phyloP scores from a whole-genome alignment of 805 yeast species.

The Candida berthetii region DNA sequence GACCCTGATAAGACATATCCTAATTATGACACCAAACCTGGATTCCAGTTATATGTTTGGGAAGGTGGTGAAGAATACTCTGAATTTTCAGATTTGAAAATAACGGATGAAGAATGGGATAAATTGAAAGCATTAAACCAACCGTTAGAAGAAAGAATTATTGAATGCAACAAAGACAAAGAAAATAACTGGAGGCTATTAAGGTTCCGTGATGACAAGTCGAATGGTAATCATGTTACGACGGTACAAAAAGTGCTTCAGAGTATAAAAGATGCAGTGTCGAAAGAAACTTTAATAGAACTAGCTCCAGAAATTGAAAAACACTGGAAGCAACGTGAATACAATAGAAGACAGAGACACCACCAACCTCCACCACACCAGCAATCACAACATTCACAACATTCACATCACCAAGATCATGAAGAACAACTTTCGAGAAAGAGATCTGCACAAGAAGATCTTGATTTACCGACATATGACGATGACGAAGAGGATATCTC shows the following conservation, averaged over 20 bases:
- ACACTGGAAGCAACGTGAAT: slow-evolving; percentile 57
- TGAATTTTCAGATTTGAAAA: slow-evolving; percentile 56
- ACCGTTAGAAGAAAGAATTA: slow-evolving; percentile 85
- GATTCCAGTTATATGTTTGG: slow-evolving; percentile 68
- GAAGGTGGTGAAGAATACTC: slow-evolving; percentile 60
- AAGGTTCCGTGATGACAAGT: slow-evolving; percentile 90
- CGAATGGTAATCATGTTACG: slow-evolving; percentile 76
- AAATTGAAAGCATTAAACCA: slow-evolving; percentile 60
- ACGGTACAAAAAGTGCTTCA: slow-evolving; percentile 79
- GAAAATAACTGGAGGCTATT: slow-evolving; percentile 70
- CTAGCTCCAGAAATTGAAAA: slow-evolving; percentile 50
- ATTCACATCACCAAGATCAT: not conserved
- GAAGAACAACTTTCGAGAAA: slow-evolving; percentile 4
- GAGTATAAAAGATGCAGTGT: slow-evolving; percentile 83
- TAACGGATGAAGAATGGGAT: slow-evolving; percentile 77
- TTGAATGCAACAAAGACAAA: slow-evolving; percentile 70
- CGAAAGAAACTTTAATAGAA: slow-evolving; percentile 64
- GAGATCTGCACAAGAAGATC: slow-evolving; percentile 20
- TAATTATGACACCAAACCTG: slow-evolving; percentile 80
- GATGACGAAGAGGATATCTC: slow-evolving; percentile 22
- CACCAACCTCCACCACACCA: slow-evolving; percentile 1
- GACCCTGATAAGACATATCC: slow-evolving; percentile 70
- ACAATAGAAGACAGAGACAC: slow-evolving; percentile 12
- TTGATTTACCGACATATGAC: slow-evolving; percentile 31
- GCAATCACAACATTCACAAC: slow-evolving; percentile 1